Conservation (phyloP, 1,284 basidiomycete genomes). For the Laetiporus sulphureus region DNA sequence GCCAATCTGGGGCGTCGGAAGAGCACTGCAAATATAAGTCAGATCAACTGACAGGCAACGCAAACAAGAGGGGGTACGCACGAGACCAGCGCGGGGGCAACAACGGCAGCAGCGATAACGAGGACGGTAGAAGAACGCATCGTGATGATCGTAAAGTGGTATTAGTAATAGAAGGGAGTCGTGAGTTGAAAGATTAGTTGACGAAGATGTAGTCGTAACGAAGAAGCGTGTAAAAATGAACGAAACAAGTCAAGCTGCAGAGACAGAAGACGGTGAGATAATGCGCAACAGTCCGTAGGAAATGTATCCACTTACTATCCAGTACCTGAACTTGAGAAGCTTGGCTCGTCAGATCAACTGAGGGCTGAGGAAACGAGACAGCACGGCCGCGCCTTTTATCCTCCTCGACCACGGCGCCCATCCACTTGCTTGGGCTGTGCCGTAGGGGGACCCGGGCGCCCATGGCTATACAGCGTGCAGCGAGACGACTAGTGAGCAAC, state of each 20-base stretch:
- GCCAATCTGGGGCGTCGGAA: neutral
- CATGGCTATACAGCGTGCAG: too few species aligned
- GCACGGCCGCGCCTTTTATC: neutral
- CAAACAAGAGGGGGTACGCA: neutral
- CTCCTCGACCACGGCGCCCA: neutral
- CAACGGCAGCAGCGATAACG: conserved; percentile 1
- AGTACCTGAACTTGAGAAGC: conserved; percentile 1
- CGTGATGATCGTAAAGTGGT: neutral
- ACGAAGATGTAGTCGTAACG: conserved; percentile 1
- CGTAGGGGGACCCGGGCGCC: too few species aligned
- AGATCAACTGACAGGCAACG: too few species aligned
- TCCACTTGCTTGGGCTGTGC: neutral
- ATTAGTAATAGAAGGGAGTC: neutral
- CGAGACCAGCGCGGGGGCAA: conserved; percentile 1
- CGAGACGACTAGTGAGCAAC: too few species aligned
- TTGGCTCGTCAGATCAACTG: conserved; percentile 3
- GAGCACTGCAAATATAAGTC: neutral
- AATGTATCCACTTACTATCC: neutral
- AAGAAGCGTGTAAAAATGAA: neutral
- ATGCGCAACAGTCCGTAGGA: too few species aligned
- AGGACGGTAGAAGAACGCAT: conserved; percentile 5
- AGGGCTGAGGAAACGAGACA: neutral
- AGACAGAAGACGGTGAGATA: neutral
- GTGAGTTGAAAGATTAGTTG: neutral
- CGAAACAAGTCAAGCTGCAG: conserved; percentile 2